These are phyloP conservation scores for Colletotrichum incanum DNA, from an alignment of 2,329 filamentous ascomycete genomes.

Conservation along the genomic window DNA sequence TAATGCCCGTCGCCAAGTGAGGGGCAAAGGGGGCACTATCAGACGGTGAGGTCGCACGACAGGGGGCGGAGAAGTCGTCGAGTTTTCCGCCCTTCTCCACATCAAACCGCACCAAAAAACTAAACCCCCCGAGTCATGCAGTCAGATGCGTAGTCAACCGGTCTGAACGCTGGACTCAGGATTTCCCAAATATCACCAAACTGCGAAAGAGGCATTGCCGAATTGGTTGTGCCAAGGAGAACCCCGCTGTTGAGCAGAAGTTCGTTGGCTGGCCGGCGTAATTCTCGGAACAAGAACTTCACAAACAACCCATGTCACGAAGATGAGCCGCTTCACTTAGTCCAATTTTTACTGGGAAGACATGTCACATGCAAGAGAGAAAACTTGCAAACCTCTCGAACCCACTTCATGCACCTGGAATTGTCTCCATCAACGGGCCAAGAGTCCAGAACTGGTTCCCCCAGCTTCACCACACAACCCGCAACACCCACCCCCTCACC, in stretches of 20 bases:
- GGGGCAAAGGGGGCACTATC: constrained; percentile 35
- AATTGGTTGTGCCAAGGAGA: constrained; percentile 12
- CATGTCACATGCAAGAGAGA: constrained; percentile 26
- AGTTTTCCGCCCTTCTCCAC: constrained; percentile 41
- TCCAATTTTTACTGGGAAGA: not conserved
- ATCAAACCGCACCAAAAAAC: constrained; percentile 9
- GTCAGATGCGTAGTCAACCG: constrained; percentile 5
- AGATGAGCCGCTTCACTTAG: constrained; percentile 6
- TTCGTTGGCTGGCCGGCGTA: constrained; percentile 15
- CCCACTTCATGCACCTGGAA: not conserved
- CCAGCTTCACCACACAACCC: constrained; percentile 35
- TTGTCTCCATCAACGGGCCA: constrained; percentile 25
- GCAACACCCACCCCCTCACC: constrained; percentile 28
- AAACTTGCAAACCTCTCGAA: not conserved
- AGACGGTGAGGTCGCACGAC: constrained; percentile 18
- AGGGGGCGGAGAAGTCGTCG: constrained; percentile 28
- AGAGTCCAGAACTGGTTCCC: constrained; percentile 33
- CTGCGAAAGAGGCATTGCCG: constrained; percentile 1
- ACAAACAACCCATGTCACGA: constrained; percentile 20
- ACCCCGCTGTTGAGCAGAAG: constrained; percentile 10
- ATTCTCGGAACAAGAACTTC: constrained; percentile 24
- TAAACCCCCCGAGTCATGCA: constrained; percentile 32
- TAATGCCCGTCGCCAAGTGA: constrained; percentile 31
- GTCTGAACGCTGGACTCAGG: not conserved
- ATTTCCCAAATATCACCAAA: not conserved